Evolutionary conservation across 768 basidiomycete genomes (phyloP), one percentile per base, ranked within the genome.

Genomic region (Chiua virens): DNA sequence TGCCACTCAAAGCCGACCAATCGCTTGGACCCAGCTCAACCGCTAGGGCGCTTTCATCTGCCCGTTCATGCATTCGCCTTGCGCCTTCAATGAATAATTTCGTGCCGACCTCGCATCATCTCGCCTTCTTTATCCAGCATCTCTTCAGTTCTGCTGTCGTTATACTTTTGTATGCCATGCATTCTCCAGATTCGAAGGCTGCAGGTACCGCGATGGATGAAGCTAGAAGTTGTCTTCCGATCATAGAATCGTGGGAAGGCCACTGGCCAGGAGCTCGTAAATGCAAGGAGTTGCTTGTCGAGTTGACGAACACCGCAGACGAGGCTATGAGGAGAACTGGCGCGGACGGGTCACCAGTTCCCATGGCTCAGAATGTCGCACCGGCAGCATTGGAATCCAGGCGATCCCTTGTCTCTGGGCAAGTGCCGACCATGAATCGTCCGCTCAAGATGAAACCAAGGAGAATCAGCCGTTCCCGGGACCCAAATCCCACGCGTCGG

Each of bases 91-190:
- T 92, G 75, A 88, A 82, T 65, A 83, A 88, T 60, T 81, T 86
- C 42, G 89, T 93, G 3, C 89, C 91, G 9, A 79, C 87, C 13
- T 92, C 92, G 14, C 90, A 92, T 59, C 89, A 92, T 65, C 78
- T 92, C 39, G 89, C 90, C 5, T 90, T 92, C 71, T 92, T 88
- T 77, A 89, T 92, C 37, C 92, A 94, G 59, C 89, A 89, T 58
- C 76, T 93, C 21, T 92, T 92, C 75, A 92, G 89, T 62, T 92
- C 87, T 34, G 87, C 89, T 3, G 89, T 91, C 51, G 89, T 94
- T 64, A 83, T 91, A 49, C 71, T 92, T 47, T 74, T 94, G 8
- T 92, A 86, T 64, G 87, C 91, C 30, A 92, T 93, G 89, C 91
- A 92, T 66, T 80, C 84, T 5, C 63, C 82, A 2, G 90, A 92